Percentiles rank a stretch among this genome's conserved stretches.
Evolutionary conservation across 108 stramenopile species (phyloP).

Genomic region (Nitzschia putrida): DNA sequence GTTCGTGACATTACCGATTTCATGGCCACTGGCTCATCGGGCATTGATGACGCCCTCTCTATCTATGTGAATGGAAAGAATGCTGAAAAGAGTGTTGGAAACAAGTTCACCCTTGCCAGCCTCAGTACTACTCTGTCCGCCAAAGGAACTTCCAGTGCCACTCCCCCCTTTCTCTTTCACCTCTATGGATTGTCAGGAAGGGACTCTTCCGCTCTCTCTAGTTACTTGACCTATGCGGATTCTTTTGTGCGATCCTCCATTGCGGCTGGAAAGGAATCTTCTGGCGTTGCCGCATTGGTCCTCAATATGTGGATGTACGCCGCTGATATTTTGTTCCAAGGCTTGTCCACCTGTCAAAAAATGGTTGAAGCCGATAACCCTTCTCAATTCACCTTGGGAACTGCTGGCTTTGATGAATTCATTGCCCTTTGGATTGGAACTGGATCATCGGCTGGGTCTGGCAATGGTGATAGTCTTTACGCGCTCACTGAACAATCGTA

Average conservation of each 20-base stretch:
- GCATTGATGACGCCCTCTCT: conserved; percentile 39
- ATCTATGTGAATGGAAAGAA: conserved; percentile 68
- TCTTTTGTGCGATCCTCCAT: conserved; percentile 49
- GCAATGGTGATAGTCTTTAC: conserved; percentile 69
- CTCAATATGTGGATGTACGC: conserved; percentile 76
- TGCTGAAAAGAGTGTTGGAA: conserved; percentile 35
- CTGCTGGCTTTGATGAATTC: conserved; percentile 70
- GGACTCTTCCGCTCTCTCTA: conserved; percentile 21
- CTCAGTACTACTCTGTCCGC: conserved; percentile 33
- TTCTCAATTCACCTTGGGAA: conserved; percentile 44
- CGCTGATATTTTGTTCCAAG: conserved; percentile 60
- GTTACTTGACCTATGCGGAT: conserved; percentile 59
- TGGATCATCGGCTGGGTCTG: conserved; percentile 52
- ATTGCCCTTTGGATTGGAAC: conserved; percentile 81
- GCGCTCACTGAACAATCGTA: conserved; percentile 60
- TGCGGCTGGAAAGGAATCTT: conserved; percentile 26
- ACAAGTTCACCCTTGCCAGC: conserved; percentile 38
- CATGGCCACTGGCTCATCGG: conserved; percentile 8
- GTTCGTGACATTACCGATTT: conserved; percentile 58
- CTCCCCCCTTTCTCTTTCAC: conserved; percentile 63
- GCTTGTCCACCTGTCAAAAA: conserved; percentile 57
- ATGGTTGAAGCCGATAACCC: conserved; percentile 57
- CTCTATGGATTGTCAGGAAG: conserved; percentile 62
- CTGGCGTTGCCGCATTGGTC: conserved; percentile 53
- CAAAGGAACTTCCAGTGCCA: conserved; percentile 32